Base-by-base conservation (phyloP, 164 flowering plant species). In the Litsea cubeba region DNA sequence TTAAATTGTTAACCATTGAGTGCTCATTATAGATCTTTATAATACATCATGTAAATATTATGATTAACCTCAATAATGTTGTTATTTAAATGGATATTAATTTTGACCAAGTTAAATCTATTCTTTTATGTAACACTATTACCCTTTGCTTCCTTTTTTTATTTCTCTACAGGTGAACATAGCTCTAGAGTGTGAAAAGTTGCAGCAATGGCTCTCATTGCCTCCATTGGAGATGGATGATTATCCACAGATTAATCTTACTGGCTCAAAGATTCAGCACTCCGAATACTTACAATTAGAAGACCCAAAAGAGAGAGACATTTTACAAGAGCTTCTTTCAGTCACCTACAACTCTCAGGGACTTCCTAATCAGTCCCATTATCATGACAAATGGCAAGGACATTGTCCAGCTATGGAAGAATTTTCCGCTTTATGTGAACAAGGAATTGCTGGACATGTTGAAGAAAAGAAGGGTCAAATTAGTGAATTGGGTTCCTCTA, bases 161-260 rank as follows among this genome's bases (percentile, higher is more conserved):
- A 22, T 12, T 62, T 65, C 50, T 69, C 69, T 65, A 51, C 78
- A 92, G 97, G 96, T 89, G 54, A 93, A 90, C 68, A 76, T 90
- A 60, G 97, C 95, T 73, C 68, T 91, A 65, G 95, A 92, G 72
- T 88, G 97, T 78, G 91, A 96, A 12, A 85, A 93, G 80, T 65
- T 94, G 82, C 95, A 94, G 71, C 89, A 92, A 73, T 70, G 91
- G 35, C 80, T 89, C 58, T 62, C 88, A 10, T 50, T 89, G 78
- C 95, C 97, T 35, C 95, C 91, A 35, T 72, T 94, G 75, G 87
- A 90, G 50, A 86, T 84, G 32, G 88, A 88, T 24, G 94, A 88
- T 69, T 79, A 82, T 62, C 87, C 92, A 28, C 85, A 85, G 50
- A 78, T 73, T 22, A 81, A 78, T 57, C 35, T 70, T 30, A 51